Conservation (phyloP, 2,329 filamentous ascomycete species). For the Colletotrichum falcatum region DNA sequence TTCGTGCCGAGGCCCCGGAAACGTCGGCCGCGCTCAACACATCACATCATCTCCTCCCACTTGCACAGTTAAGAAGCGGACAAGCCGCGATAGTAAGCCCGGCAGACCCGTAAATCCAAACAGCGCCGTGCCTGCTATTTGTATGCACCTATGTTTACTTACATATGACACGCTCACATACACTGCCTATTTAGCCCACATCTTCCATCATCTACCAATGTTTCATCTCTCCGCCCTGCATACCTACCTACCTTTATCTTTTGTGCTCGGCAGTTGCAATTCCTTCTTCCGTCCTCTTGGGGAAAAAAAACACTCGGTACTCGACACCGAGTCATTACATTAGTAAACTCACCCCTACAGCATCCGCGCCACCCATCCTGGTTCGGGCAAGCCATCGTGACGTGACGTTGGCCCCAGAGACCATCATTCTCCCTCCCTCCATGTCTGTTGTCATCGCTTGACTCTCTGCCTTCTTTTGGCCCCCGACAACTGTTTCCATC, state of each 20-base stretch:
- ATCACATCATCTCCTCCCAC: neutral
- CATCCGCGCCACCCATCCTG: neutral
- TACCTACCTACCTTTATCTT: slow-evolving; percentile 5
- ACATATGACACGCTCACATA: too few relatives aligned
- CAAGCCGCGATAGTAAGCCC: slow-evolving; percentile 17
- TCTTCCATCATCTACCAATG: neutral
- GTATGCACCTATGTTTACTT: neutral
- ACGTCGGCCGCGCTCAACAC: slow-evolving; percentile 15
- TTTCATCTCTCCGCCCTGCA: slow-evolving; percentile 19
- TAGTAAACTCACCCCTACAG: neutral
- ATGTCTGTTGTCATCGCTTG: neutral
- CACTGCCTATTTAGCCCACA: too few relatives aligned
- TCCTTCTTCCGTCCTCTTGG: neutral
- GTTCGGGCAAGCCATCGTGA: neutral
- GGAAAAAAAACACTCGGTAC: slow-evolving; percentile 1
- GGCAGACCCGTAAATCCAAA: slow-evolving; percentile 19
- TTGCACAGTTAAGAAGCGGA: slow-evolving; percentile 16
- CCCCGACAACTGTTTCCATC: neutral
- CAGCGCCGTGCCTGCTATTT: neutral
- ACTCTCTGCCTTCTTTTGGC: neutral
- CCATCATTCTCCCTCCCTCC: too few relatives aligned
- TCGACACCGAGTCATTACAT: slow-evolving; percentile 33
- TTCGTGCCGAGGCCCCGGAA: slow-evolving; percentile 1
- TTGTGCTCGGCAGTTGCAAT: neutral
- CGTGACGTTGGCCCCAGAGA: neutral